Evolutionary conservation across 768 basidiomycete species (phyloP), one percentile per base, ranked within the genome.

Genomic region (Serpula lacrymans): DNA sequence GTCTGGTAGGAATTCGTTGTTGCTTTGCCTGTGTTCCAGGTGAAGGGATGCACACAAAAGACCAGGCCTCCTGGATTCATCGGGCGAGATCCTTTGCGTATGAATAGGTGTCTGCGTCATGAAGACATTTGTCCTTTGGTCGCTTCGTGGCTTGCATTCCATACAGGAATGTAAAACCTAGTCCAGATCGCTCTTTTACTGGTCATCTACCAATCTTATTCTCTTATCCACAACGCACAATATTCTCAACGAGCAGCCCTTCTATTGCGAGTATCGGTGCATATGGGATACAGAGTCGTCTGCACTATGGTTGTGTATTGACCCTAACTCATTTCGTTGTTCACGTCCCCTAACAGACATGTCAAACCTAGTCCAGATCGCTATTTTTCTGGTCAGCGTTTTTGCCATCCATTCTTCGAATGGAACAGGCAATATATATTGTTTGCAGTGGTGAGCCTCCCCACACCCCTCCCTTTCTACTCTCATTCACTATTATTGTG

Each of bases 161-260:
- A n/a, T 51, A 23, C 32, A 39, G 43, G 30, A 22, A 46, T 49
- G 58, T 60, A 67, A 57, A 74, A 76, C 77, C 79, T 74, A 73
- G 80, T 78, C 79, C 78, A 78, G 78, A 80, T 76, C 80, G 77
- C 72, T 80, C 77, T 79, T 65, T 63, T 68, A 68, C 77, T 78
- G 75, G 52, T 48, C 35, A n/a, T n/a, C n/a, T n/a, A n/a, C n/a
- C n/a, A n/a, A n/a, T n/a, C n/a, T n/a, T n/a, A n/a, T n/a, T n/a
- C n/a, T n/a, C n/a, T n/a, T n/a, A n/a, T n/a, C n/a, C n/a, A n/a
- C n/a, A n/a, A n/a, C n/a, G n/a, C n/a, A n/a, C n/a, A n/a, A n/a
- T n/a, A n/a, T n/a, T n/a, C n/a, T n/a, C n/a, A n/a, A n/a, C n/a
- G n/a, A n/a, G n/a, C n/a, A n/a, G n/a, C n/a, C n/a, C n/a, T n/a